Base-by-base conservation (phyloP, 345 rosid genomes). In the Salix suchowensis region DNA sequence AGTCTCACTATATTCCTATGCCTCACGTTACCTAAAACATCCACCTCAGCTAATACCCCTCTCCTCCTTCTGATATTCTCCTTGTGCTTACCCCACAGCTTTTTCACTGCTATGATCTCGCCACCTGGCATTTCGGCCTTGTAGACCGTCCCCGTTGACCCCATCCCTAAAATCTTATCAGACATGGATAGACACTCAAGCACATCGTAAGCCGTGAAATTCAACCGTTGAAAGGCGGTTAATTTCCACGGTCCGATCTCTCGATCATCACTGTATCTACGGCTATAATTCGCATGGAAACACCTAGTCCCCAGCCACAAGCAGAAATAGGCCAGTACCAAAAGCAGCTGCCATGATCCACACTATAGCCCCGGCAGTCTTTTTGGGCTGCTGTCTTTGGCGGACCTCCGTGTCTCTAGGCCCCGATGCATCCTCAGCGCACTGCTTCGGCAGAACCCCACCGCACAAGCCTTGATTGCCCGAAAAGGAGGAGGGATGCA, bases 321-420 rank as follows among this genome's bases (percentile, higher is more conserved):
- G 86, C 28, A 90, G 88, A 69, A 96, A 89, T 37, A 96, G 77
- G 2, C 94, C 94, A 21, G 89, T 82, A 1, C 97, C 97, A 9
- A 94, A 89, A 13, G 94, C 97, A 2, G 98, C 97, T 5, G 99
- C 97, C 84, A 88, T 67, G 10, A 96, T 92, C 99, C 99, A 96
- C 4, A 94, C 90, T 18, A 96, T 85, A 2, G 99, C 98, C 2
- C 99, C 97, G 0, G 92, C 94, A 0, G 93, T 87, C 77, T 84
- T 84, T 74, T 77, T 93, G 39, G 89, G 86, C 70, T 88, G 88
- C 74, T 86, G 88, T 19, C 64, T 83, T 14, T 30, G 79, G 50
- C 65, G 79, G 2, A 70, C 84, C 72, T 84, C 88, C 16, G 74
- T 28, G 26, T 87, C 88, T 6, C 84, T 85, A 19, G 79, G 67